Base-by-base conservation (phyloP, 23 red algal species). In the Gracilaria domingensis region DNA sequence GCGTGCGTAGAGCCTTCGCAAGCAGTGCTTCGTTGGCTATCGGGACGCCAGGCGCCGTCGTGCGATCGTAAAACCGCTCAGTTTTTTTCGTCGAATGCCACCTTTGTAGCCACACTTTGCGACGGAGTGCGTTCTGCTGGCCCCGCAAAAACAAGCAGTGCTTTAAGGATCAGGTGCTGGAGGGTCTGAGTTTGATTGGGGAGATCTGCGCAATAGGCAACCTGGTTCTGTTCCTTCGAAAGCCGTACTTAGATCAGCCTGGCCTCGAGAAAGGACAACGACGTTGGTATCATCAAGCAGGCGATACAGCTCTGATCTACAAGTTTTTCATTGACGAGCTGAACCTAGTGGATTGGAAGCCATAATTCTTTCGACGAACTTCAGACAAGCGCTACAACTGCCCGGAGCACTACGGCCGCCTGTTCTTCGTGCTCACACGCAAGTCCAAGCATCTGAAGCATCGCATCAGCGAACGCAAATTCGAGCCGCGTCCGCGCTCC, bases 81-180 rank as follows among this genome's bases (percentile, higher is more conserved):
- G n/a, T n/a, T n/a, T n/a, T n/a, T n/a, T n/a, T n/a, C n/a, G n/a
- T n/a, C n/a, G n/a, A n/a, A n/a, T n/a, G n/a, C n/a, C n/a, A n/a
- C n/a, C n/a, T n/a, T n/a, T n/a, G n/a, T n/a, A n/a, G n/a, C n/a
- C n/a, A n/a, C n/a, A n/a, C n/a, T n/a, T n/a, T n/a, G n/a, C n/a
- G n/a, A n/a, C n/a, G n/a, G n/a, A n/a, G n/a, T n/a, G n/a, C n/a
- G n/a, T n/a, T n/a, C n/a, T n/a, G n/a, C n/a, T n/a, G n/a, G n/a
- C n/a, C n/a, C n/a, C n/a, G n/a, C n/a, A n/a, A n/a, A n/a, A n/a
- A n/a, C n/a, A n/a, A n/a, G n/a, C n/a, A n/a, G n/a, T n/a, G n/a
- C n/a, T n/a, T n/a, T n/a, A n/a, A 45, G 40, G 74, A 79, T 17
- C 74, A 79, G 38, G 53, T 79, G 45, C 26, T 79, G 26, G 45